Evolutionary conservation across 805 yeast species (phyloP).

Genomic region (Zygosaccharomyces bailii): DNA sequence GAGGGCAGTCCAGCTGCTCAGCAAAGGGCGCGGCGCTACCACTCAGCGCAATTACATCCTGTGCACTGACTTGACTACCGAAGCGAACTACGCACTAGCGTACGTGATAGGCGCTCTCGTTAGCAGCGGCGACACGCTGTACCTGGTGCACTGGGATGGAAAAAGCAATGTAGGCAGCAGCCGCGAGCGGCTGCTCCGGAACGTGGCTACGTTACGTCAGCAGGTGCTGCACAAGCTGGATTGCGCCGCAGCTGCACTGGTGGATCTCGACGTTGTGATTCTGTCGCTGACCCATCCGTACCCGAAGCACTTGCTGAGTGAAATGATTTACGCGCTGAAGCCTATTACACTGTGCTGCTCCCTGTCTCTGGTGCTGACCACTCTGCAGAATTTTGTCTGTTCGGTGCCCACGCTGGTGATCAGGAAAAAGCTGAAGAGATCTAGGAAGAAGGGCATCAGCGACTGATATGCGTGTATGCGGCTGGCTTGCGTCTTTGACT

Average conservation of each 20-base stretch:
- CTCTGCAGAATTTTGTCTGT: conserved; percentile 34
- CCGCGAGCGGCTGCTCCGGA: conserved; percentile 13
- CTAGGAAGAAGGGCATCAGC: conserved; percentile 29
- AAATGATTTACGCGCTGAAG: conserved; percentile 36
- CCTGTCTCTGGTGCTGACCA: conserved; percentile 28
- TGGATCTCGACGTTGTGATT: conserved; percentile 31
- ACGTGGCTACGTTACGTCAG: conserved; percentile 20
- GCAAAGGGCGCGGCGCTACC: conserved; percentile 19
- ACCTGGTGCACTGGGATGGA: conserved; percentile 47
- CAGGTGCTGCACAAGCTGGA: conserved; percentile 30
- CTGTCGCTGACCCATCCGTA: conserved; percentile 39
- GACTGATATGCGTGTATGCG: too few relatives aligned
- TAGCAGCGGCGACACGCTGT: conserved; percentile 77
- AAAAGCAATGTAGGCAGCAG: conserved; percentile 6
- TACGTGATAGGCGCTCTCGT: conserved; percentile 86
- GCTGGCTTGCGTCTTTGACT: too few relatives aligned
- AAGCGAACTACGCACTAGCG: conserved; percentile 77
- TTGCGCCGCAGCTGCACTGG: conserved; percentile 28
- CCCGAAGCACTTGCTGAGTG: conserved; percentile 39
- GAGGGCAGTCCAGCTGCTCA: conserved; percentile 24
- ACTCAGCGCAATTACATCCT: conserved; percentile 60
- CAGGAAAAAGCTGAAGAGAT: conserved; percentile 32
- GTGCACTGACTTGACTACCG: conserved; percentile 80
- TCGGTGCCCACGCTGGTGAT: conserved; percentile 35
- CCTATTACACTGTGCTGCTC: conserved; percentile 34